Base-by-base conservation (phyloP, 108 stramenopile species). In the Pelagomonas calceolata region DNA sequence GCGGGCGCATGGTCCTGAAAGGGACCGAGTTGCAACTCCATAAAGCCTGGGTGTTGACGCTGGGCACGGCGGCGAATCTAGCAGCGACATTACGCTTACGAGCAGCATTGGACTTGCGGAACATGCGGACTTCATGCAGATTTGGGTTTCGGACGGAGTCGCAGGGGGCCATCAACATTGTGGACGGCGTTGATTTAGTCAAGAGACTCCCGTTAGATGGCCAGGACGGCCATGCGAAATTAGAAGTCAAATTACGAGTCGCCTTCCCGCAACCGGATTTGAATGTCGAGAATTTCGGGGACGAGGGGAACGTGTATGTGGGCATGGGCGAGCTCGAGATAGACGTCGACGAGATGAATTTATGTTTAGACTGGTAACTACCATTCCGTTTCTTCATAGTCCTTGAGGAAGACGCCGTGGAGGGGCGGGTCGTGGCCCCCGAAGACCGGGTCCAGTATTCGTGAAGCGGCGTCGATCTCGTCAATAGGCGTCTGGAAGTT, bases 331-430 rank as follows among this genome's bases (percentile, higher is more conserved):
- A 60, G 21, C 51, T 60, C 51, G 21, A 60, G 51, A 60, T 60
- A 17, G 51, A 60, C 51, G 21, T 60, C 51, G 51, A 60, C 51
- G 51, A 60, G 51, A 17, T 60, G 21, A 60, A 60, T 26, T 26
- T 60, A 3, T 60, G 51, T 26, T 26, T 60, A 3, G 51, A 60
- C 51, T 60, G 51, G 51, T 60, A 12, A 60, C 51, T 72, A 93
- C 92, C 92, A 93, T 69, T 93, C 92, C 14, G 88, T 86, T 69
- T 89, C 88, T 43, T 78, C 76, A 72, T 90, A 93, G 70, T 93
- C 92, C 75, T 93, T 93, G 73, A 90, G 80, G 72, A 93, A 93
- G 66, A 83, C 82, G 0, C 92, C 92, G 63, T 83, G 89, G 34
- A 1, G 21, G 21, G 51, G 51, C 26, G 14, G 21, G 51, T 17